These are phyloP conservation scores for Blastocystis hominis DNA, from an alignment of 352 stramenopile genomes.

Conservation along the genomic window DNA sequence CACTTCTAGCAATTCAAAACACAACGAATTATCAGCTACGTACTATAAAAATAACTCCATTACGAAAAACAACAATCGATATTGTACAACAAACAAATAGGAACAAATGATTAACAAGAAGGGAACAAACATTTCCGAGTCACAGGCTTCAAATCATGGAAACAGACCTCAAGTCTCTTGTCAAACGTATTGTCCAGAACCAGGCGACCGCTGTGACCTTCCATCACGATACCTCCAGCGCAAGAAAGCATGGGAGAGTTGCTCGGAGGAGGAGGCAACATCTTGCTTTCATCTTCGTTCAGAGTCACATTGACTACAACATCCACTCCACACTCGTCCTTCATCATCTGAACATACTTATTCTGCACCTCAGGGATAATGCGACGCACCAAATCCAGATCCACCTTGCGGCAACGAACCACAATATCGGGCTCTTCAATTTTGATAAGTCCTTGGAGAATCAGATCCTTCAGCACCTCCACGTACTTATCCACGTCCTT, in stretches of 20 bases:
- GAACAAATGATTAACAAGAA: constrained; percentile 31
- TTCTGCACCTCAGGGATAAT: constrained; percentile 75
- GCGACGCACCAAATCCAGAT: constrained; percentile 75
- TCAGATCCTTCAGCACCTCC: constrained; percentile 83
- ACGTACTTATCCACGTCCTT: constrained; percentile 80
- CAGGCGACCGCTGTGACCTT: constrained; percentile 83
- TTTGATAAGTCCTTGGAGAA: constrained; percentile 94
- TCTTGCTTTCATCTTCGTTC: constrained; percentile 66
- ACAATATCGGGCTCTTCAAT: constrained; percentile 86
- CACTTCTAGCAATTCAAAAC: background rate
- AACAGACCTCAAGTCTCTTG: constrained; percentile 66
- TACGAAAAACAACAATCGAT: too few species aligned
- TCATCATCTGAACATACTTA: constrained; percentile 74
- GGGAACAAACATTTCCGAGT: constrained; percentile 46
- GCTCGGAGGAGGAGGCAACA: constrained; percentile 58
- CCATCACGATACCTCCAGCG: constrained; percentile 73
- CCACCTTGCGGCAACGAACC: constrained; percentile 78
- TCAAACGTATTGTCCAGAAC: constrained; percentile 93
- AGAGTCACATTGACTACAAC: constrained; percentile 60
- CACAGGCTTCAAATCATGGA: constrained; percentile 25
- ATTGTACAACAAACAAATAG: background rate
- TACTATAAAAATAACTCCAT: too few species aligned
- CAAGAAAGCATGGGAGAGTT: constrained; percentile 62
- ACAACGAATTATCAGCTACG: too few species aligned
- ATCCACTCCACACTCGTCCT: constrained; percentile 60